These are phyloP conservation scores for Fusarium penzigii DNA, from an alignment of 2,329 filamentous ascomycete genomes.

Conservation along the genomic window DNA sequence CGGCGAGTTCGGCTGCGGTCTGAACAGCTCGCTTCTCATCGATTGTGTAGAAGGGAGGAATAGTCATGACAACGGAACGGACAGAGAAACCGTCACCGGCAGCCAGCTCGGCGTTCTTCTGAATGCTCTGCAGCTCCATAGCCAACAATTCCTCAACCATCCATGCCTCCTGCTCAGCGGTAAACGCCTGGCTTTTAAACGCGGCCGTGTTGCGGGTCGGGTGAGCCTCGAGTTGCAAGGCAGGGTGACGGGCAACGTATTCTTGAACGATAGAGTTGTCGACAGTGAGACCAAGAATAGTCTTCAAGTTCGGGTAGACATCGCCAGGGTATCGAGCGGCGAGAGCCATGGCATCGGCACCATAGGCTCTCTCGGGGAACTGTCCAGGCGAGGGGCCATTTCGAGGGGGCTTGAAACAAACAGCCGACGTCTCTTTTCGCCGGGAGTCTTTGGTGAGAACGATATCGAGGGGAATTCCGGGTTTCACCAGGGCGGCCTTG, in stretches of 20 bases:
- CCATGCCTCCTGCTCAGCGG: conserved; percentile 63
- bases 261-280: conserved; percentile 63
- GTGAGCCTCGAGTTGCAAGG: conserved; percentile 66
- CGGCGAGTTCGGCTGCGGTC: conserved; percentile 82
- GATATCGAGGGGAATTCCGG: conserved; percentile 94
- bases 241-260: conserved; percentile 78
- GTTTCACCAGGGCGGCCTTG: conserved; percentile 94
- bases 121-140: conserved; percentile 93
- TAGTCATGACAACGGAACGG: conserved; percentile 82
- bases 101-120: conserved; percentile 80
- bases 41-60: conserved; percentile 85
- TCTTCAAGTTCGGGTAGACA: conserved; percentile 92
- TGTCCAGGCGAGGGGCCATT: conserved; percentile 60
- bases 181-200: conserved; percentile 76
- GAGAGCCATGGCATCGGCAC: conserved; percentile 86
- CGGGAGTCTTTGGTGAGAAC: conserved; percentile 97
- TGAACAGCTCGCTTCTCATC: conserved; percentile 88
- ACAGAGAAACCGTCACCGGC: conserved; percentile 75
- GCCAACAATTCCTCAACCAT: conserved; percentile 91
- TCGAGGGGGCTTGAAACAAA: conserved; percentile 88
- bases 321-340: conserved; percentile 87
- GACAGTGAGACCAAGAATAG: conserved; percentile 74
- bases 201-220: conserved; percentile 67
- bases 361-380: conserved; percentile 89
- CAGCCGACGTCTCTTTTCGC: conserved; percentile 87